Conservation (phyloP, 768 basidiomycete species). For the Boletus vermiculosoides region DNA sequence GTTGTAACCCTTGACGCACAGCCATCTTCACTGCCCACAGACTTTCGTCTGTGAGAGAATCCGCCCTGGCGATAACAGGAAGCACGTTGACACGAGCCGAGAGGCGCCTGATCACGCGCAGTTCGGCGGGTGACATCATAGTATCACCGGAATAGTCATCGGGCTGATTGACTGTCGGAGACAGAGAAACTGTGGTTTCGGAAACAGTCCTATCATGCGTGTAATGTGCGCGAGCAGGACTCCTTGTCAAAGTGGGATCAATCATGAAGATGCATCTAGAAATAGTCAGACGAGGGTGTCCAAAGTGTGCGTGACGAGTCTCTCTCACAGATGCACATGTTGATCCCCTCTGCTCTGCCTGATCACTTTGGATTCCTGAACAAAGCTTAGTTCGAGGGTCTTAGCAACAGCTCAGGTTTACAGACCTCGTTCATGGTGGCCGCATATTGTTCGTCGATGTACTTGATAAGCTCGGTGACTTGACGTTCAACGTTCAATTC, state of each 20-base stretch:
- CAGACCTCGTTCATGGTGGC: conserved; percentile 84
- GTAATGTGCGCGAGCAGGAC: conserved; percentile 49
- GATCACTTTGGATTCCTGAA: conserved; percentile 83
- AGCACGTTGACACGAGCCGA: conserved; percentile 75
- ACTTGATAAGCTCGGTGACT: conserved; percentile 70
- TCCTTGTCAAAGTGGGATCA: conserved; percentile 67
- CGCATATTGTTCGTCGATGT: conserved; percentile 76
- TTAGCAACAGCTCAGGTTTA: not conserved
- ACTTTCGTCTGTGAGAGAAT: conserved; percentile 80
- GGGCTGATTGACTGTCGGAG: conserved; percentile 48
- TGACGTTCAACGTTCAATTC: conserved; percentile 80
- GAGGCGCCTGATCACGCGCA: conserved; percentile 75
- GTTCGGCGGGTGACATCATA: conserved; percentile 74
- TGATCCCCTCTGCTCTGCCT: conserved; percentile 86
- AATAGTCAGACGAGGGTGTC: conserved; percentile 14
- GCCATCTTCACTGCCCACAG: conserved; percentile 68
- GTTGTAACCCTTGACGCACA: conserved; percentile 63
- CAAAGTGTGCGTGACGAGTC: not conserved
- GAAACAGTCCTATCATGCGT: conserved; percentile 58
- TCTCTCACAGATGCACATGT: conserved; percentile 79
- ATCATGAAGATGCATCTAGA: conserved; percentile 81
- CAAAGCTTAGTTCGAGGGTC: not conserved
- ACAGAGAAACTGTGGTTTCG: conserved; percentile 57
- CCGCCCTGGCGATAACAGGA: conserved; percentile 76
- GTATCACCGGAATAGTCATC: conserved; percentile 49